These are phyloP conservation scores for Jatropha multifida DNA, from an alignment of 441 rosid species.

Conservation along the genomic window DNA sequence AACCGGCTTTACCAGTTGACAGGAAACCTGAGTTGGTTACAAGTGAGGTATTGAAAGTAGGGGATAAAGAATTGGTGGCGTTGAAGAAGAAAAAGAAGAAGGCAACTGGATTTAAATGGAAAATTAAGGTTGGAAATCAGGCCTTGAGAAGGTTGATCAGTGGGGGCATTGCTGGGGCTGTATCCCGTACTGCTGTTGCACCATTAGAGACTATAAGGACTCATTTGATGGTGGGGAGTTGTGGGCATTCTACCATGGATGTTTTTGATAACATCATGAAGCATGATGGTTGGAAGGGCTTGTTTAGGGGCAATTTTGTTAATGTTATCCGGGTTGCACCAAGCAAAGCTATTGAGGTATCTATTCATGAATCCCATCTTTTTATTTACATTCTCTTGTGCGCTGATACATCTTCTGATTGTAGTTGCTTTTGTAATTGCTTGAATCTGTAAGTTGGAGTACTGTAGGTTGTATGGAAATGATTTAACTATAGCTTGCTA, in stretches of 20 bases:
- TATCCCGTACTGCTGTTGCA: conserved; percentile 58
- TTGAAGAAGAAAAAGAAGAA: conserved; percentile 26
- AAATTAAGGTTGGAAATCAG: conserved; percentile 41
- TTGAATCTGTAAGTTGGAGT: background rate
- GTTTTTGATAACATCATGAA: conserved; percentile 79
- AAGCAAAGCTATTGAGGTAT: conserved; percentile 71
- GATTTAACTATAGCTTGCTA: background rate
- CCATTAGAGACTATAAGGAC: conserved; percentile 97
- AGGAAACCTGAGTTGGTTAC: conserved; percentile 31
- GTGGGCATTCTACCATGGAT: conserved; percentile 62
- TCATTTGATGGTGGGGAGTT: conserved; percentile 94
- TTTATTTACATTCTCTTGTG: conserved; percentile 1
- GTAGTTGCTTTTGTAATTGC: background rate
- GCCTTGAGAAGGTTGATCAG: conserved; percentile 54
- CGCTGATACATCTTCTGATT: background rate
- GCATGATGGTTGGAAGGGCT: conserved; percentile 89
- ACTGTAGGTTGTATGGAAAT: background rate
- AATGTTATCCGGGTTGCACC: conserved; percentile 96
- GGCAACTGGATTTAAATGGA: conserved; percentile 34
- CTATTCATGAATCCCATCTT: conserved; percentile 5
- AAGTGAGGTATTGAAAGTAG: conserved; percentile 29
- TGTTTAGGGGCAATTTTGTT: conserved; percentile 92
- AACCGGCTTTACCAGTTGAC: conserved; percentile 34
- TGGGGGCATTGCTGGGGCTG: conserved; percentile 60
- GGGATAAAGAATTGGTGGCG: conserved; percentile 29